Base-by-base conservation (phyloP, 1,139 yeast species). In the Candida labiduridarum region DNA sequence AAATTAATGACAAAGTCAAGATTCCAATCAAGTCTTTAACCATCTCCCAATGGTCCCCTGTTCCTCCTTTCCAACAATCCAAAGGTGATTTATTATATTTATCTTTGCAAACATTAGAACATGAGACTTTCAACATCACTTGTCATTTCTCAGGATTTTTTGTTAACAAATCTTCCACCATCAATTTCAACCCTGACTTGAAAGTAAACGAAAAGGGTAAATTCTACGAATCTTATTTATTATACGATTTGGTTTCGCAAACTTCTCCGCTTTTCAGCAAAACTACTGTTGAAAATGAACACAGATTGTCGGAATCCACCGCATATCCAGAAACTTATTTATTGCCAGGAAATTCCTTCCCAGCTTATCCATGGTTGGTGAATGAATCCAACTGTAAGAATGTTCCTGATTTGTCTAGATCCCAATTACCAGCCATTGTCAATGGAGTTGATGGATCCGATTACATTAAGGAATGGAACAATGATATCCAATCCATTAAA, bases 11-110 rank as follows among this genome's bases (percentile, higher is more conserved):
- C 38, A 56, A 59, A 35, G 59, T 72, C 51, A 68, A 62, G 51
- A 58, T 66, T 22, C 80, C 81, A 29, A 74, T 91, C 53, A 79
- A 76, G 56, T 76, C 85, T 0, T 71, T 87, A 48, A 72, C 78
- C 49, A 65, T 90, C 46, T 88, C 97, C n/a, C 83, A 83, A 51
- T 92, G 97, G 95, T 85, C 89, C 56, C 95, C 96, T 11, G 90
- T 87, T 16, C 91, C 96, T n/a, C 74, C 84, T 6, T 73, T 78
- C 44, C 85, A 80, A 63, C 72, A 73, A 51, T 56, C 78, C 30
- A 81, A 79, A 63, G 99, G 98, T 27, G 96, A 92, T 63, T 75
- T 92, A 61, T 74, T 87, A 52, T 94, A 94, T 67, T 74, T 94
- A 59, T 82, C 82, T 49, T 76, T 83, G 45, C 86, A 82, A 61